These are phyloP conservation scores for Euphorbia lathyris DNA, from an alignment of 345 rosid genomes.

Conservation along the genomic window DNA sequence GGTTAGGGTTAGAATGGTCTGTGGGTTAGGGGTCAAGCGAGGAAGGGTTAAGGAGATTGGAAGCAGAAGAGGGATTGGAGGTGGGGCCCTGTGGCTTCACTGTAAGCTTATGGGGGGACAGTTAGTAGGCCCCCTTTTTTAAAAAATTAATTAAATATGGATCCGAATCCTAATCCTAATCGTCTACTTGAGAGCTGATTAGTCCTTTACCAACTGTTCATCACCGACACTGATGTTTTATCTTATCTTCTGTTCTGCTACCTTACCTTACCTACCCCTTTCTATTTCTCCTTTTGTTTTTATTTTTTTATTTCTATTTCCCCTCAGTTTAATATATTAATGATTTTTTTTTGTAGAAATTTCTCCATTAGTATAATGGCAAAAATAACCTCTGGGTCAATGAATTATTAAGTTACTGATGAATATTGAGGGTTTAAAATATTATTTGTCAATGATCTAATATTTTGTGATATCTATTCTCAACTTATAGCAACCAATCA, in stretches of 20 bases:
- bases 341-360: too few relatives aligned
- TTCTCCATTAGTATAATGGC: too few relatives aligned
- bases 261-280: not conserved
- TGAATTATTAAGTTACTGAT: too few relatives aligned
- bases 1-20: constrained; percentile 23
- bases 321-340: too few relatives aligned
- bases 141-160: too few relatives aligned
- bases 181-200: not conserved
- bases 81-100: constrained; percentile 22
- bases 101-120: constrained; percentile 32
- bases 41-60: constrained; percentile 30
- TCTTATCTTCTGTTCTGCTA: not conserved
- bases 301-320: too few relatives aligned
- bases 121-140: constrained; percentile 18
- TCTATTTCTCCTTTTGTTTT: not conserved
- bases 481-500: too few relatives aligned
- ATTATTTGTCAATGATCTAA: too few relatives aligned
- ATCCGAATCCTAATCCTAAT: not conserved
- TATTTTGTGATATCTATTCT: too few relatives aligned
- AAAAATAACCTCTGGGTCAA: too few relatives aligned
- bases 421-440: too few relatives aligned
- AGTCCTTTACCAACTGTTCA: not conserved
- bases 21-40: constrained; percentile 38
- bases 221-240: constrained; percentile 7
- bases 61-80: constrained; percentile 17